Evolutionary conservation across 352 stramenopile genomes (phyloP), one percentile per base, ranked within the genome.

Genomic region (Pythium pyrilobum): DNA sequence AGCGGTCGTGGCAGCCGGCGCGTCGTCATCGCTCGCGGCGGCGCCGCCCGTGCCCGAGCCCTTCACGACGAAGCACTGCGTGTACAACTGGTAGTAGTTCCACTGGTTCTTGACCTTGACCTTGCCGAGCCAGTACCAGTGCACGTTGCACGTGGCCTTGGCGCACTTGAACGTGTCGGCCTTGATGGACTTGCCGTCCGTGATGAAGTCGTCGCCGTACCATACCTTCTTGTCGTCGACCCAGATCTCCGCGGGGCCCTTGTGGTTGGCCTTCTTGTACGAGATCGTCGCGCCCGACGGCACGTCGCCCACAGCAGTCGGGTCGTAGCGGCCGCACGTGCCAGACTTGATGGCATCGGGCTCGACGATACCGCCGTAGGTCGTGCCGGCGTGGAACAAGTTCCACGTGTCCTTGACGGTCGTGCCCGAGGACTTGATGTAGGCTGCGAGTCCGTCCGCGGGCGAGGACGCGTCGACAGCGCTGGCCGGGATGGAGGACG

Each of bases 211-310:
- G 41, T 58, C 43, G 28, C 37, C 56, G 23, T 21, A 52, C 56
- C 56, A 64, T 11, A 37, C 38, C 42, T 64, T 64, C 28, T 41
- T 37, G 49, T 42, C 56, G 24, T 64, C 56, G 20, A 64, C 46
- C 48, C 49, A 64, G 34, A 64, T 39, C 49, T 64, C 56, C 21
- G 39, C 56, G n/a, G 56, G 56, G 8, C 56, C 56, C 36, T 64
- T 64, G 56, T 64, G 56, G 56, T 64, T 64, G 12, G 56, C 59
- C 56, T 64, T 64, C 37, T 64, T 64, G 48, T 59, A 64, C 41
- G 56, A 50, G 56, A 64, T 64, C 33, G 52, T 52, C 4, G 56
- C 49, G 34, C 32, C 18, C 20, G 56, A 31, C 6, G 56, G 56
- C 29, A 64, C 41, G 20, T 48, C 28, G 20, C 53, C 56, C 3